Evolutionary conservation across 495 filamentous ascomycete species (phyloP).

Genomic region (Xylaria intraflava): DNA sequence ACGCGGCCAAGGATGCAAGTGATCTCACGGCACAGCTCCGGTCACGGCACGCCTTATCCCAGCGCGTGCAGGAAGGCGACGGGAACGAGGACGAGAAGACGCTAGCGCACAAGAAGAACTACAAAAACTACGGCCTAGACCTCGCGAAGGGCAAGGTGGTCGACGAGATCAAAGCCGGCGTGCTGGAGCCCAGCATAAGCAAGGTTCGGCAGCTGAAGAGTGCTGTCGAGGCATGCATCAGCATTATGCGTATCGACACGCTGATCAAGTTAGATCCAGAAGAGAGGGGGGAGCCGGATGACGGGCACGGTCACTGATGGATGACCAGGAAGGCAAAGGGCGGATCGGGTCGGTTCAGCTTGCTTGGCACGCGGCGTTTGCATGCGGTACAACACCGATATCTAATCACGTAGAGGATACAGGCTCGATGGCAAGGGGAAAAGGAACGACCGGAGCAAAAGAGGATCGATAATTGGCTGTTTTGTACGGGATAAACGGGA

Average conservation of each 20-base stretch:
- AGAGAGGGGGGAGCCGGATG: conserved; percentile 67
- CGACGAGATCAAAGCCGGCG: conserved; percentile 89
- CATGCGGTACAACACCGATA: background rate
- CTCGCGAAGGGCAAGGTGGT: conserved; percentile 83
- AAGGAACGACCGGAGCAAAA: background rate
- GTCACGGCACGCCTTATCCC: conserved; percentile 87
- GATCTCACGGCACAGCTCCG: conserved; percentile 94
- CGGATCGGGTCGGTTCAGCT: conserved; percentile 12
- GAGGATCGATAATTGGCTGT: conserved; percentile 3
- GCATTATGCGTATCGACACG: conserved; percentile 99
- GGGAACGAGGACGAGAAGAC: conserved; percentile 80
- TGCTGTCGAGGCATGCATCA: conserved; percentile 97
- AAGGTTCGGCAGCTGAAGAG: conserved; percentile 98
- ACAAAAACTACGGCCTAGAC: conserved; percentile 97
- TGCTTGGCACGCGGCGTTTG: conserved; percentile 15
- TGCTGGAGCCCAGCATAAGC: conserved; percentile 95
- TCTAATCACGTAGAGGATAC: conserved; percentile 11
- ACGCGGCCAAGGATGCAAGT: conserved; percentile 91
- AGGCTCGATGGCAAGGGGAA: background rate
- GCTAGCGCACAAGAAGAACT: conserved; percentile 86
- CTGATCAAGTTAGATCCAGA: conserved; percentile 97
- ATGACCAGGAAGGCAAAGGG: conserved; percentile 14
- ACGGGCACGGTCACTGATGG: conserved; percentile 62
- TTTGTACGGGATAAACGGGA: background rate
- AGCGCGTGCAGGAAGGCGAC: conserved; percentile 77